Evolutionary conservation across 176 grass and related monocot genomes (phyloP), one percentile per base, ranked within the genome.

Genomic region (Panicum miliaceum): DNA sequence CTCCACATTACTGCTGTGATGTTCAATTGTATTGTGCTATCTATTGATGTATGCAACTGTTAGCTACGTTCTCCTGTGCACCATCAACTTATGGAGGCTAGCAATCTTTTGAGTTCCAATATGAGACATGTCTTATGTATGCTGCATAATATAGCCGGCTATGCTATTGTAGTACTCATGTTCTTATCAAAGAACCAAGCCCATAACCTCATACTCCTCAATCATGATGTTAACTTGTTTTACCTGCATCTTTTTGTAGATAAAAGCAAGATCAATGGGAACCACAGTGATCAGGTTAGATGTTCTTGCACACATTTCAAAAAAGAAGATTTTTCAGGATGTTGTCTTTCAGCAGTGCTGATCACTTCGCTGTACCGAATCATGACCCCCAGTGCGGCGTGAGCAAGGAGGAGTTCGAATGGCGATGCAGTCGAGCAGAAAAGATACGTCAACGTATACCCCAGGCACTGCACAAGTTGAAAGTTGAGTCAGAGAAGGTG

Each of bases 361-460:
- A 51, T 32, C 45, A 32, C 6, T 72, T 72, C 1, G 2, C 8
- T 2, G 11, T 51, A 29, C 43, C 50, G 69, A 32, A 8, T 15
- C 36, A 75, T 54, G 71, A 54, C 19, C 73, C 73, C 4, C 8
- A 8, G 32, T 57, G 51, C 58, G 4, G 73, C 34, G 23, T 76
- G 51, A 57, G 73, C 51, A 57, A 14, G 32, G 51, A 76, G 50
- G 50, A 57, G 32, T 76, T 76, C 10, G 73, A 76, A 57, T 73
- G 71, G 46, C 25, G 16, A 20, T 18, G 5, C 7, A 14, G 0
- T 34, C 25, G 8, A 26, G 2, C 26, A 8, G 15, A 53, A 26
- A 47, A 6, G 69, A 16, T 32, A 4, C 2, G 8, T 46, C 40
- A 35, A 1, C 60, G 26, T 22, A 25, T 48, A 41, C 59, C 75